Base-by-base conservation (phyloP, 441 rosid species). In the Syzygium syzygioides region DNA sequence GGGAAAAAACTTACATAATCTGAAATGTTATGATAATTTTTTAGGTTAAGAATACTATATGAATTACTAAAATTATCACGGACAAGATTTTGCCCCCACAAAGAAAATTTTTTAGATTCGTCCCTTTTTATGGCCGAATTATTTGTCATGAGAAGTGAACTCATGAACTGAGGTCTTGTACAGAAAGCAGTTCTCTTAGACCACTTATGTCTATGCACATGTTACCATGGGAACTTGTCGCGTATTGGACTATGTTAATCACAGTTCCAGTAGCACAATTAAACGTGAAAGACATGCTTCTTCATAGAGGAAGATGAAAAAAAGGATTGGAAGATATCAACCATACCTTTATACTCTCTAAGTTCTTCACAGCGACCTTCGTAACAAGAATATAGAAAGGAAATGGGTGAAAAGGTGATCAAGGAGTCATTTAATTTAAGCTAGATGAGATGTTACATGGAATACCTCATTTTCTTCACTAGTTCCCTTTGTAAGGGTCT, bases 401-500 rank as follows among this genome's bases (percentile, higher is more conserved):
- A 86, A 92, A n/a, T 34, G 87, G 55, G 68, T 41, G 45, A 18
- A 84, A 68, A 60, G 50, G 54, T 60, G 50, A 71, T 71, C 85
- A 80, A 64, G 62, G 85, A 68, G 89, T 34, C 80, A 80, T 86
- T 55, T 41, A 30, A 89, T 71, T 89, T 88, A 91, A 62, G 88
- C 45, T 68, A 85, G 87, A 68, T 48, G 88, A 84, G 88, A 87
- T 28, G 79, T 52, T 54, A 87, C 54, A 45, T 68, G 64, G 87
- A 85, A 56, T 91, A 98, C 99, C 98, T 94, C 94, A 85, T 95
- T 92, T 93, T 98, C 99, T 90, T 94, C 94, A 71, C 92, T 90
- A 83, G 95, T 90, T 90, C 99, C 99, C 80, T 93, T 92, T 87
- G 93, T 95, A 86, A 98, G 93, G 91, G 99, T 94, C 93, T 97